Conservation (phyloP, 2,329 filamentous ascomycete genomes). For the Hypoxylon rubiginosum region DNA sequence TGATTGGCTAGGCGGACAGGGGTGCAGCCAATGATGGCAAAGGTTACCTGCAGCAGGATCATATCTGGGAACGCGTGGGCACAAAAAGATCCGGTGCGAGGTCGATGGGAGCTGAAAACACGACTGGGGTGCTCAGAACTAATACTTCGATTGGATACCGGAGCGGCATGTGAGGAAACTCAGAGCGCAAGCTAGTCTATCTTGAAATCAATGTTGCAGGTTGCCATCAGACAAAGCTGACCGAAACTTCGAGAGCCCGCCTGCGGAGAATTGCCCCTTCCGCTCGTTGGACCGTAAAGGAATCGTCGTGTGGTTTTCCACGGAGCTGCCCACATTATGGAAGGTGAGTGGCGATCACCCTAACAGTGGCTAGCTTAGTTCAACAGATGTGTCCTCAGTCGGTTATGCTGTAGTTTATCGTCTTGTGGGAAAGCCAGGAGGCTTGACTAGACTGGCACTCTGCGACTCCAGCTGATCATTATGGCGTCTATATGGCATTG, state of each 20-base stretch:
- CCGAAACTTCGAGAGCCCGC: slow-evolving; percentile 8
- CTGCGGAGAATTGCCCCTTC: slow-evolving; percentile 6
- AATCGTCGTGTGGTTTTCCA: slow-evolving; percentile 4
- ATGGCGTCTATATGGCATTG: neutral
- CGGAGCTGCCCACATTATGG: slow-evolving; percentile 4
- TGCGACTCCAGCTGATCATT: neutral
- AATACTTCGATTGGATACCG: slow-evolving; percentile 46
- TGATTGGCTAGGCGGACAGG: slow-evolving; percentile 44
- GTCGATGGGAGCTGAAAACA: slow-evolving; percentile 47
- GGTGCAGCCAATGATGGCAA: slow-evolving; percentile 45
- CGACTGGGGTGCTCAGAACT: slow-evolving; percentile 46
- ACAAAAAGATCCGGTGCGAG: slow-evolving; percentile 44
- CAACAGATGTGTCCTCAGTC: neutral
- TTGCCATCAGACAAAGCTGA: slow-evolving; percentile 21
- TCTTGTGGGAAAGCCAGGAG: neutral
- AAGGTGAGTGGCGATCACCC: slow-evolving; percentile 19
- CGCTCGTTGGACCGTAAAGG: slow-evolving; percentile 8
- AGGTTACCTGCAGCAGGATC: slow-evolving; percentile 45
- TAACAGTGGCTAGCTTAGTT: neutral
- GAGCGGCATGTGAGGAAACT: slow-evolving; percentile 23
- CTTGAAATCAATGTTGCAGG: slow-evolving; percentile 24
- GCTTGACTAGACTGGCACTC: neutral
- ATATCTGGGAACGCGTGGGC: slow-evolving; percentile 44
- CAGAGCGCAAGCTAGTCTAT: slow-evolving; percentile 13
- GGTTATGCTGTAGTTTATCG: neutral